Evolutionary conservation across 2,329 filamentous ascomycete genomes (phyloP), one percentile per base, ranked within the genome.

Genomic region (Chaetomium strumarium): DNA sequence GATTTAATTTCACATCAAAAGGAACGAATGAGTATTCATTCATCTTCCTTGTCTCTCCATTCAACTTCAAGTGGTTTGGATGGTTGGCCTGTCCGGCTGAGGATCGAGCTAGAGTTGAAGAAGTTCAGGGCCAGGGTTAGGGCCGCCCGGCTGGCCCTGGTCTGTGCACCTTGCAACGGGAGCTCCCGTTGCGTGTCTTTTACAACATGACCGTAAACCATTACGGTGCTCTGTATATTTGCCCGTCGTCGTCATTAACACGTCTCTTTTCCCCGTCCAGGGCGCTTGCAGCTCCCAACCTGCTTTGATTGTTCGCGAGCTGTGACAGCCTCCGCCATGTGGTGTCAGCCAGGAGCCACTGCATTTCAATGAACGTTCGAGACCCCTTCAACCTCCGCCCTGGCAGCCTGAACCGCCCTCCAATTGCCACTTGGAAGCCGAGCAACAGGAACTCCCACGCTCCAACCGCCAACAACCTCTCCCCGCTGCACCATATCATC

Each of bases 401-500:
- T 38, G 36, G 34, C 36, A 60, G 37, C 41, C 50, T 68, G 56
- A 64, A 64, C 55, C 55, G 50, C 30, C 47, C 39, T 33, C 52
- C 55, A 16, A 57, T 46, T 33, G 52, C 49, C 40, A 53, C 51
- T 14, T 58, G 57, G 57, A 55, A 53, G 42, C 24, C 24, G 24
- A 36, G 41, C 38, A 58, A 51, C 36, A 46, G 19, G 19, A 53
- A 39, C 47, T 49, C 49, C 48, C 37, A 50, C 19, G 8, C 42
- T 6, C 24, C 46, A 42, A 40, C 67, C 55, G 63, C 59, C 55
- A 44, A 46, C 29, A 49, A 24, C 46, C 17, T 53, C 47, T 55
- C 66, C 29, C 62, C 67, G 39, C 60, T 72, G 61, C 73, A 58
- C 5, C 50, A 72, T 61, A 72, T 76, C 60, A 72, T 81, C 57